A percentile compares a stretch with the other conserved stretches of the same genome.
phyloP scores from a whole-genome alignment of 176 grass and related monocot genomes.

The Cenchrus purpureus region DNA sequence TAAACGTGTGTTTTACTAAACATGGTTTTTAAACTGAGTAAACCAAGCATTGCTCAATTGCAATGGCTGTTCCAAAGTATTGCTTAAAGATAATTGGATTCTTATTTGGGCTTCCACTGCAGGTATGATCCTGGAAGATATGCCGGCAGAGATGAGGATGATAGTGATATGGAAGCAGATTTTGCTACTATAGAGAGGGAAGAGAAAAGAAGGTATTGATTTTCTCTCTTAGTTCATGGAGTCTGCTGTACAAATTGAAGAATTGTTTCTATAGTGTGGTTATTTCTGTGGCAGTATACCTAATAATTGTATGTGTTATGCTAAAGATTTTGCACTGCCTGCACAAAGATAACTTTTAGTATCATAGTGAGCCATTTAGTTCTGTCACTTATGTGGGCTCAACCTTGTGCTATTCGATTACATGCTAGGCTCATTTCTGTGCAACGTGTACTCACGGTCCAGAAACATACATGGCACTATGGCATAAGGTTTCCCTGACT shows the following conservation, averaged over 20 bases:
- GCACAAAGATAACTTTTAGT: neutral
- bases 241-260: neutral
- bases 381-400: neutral
- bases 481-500: neutral
- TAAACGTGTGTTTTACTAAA: conserved; percentile 12
- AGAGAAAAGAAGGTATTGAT: conserved; percentile 74
- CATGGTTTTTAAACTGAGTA: neutral
- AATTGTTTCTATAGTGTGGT: neutral
- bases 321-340: conserved; percentile 5
- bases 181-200: conserved; percentile 93
- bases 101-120: conserved; percentile 38
- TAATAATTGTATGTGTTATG: neutral
- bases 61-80: neutral
- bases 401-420: neutral
- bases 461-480: neutral
- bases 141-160: conserved; percentile 82
- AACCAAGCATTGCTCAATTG: neutral
- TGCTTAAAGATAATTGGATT: neutral
- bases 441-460: neutral
- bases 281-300: neutral
- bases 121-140: conserved; percentile 95
- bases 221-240: neutral
- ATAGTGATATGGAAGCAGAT: conserved; percentile 98
- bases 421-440: neutral
- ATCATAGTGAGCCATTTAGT: neutral